These are phyloP conservation scores for Naematelia encephala DNA, from an alignment of 768 basidiomycete genomes.

Conservation along the genomic window DNA sequence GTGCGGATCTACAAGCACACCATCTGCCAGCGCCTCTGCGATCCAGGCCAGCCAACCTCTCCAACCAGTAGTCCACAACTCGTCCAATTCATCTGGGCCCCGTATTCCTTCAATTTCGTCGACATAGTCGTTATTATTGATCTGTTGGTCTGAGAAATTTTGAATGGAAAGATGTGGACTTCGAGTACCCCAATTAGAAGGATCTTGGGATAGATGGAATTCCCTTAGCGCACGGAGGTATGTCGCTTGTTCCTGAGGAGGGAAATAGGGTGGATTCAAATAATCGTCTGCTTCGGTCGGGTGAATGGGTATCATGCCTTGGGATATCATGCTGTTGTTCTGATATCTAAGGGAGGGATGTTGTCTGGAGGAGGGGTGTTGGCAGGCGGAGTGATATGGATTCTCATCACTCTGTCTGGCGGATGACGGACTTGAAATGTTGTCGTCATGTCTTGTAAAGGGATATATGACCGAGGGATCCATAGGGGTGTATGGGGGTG, in stretches of 20 bases:
- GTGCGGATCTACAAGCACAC: not conserved
- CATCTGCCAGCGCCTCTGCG: not conserved
- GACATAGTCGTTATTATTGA: not conserved
- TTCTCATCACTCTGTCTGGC: no score
- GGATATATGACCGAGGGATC: no score
- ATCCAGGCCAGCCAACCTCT: not conserved
- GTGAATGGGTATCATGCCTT: no score
- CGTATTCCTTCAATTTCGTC: not conserved
- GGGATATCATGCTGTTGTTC: not conserved
- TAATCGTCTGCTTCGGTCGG: no score
- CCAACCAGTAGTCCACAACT: not conserved
- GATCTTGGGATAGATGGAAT: conserved; percentile 15
- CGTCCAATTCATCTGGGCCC: not conserved
- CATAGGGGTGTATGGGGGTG: no score
- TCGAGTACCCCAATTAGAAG: conserved; percentile 16
- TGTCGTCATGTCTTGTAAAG: no score
- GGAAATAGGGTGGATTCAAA: no score
- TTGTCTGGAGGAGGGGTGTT: conserved; percentile 1
- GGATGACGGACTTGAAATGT: no score
- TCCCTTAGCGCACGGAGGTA: conserved; percentile 8
- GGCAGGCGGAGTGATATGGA: no score
- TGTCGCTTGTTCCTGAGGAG: no score
- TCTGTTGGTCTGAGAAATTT: not conserved
- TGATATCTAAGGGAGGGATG: conserved; percentile 1
- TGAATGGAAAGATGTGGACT: not conserved